phyloP scores from a whole-genome alignment of 129 eudicot genomes.

The Saposhnikovia divaricata region DNA sequence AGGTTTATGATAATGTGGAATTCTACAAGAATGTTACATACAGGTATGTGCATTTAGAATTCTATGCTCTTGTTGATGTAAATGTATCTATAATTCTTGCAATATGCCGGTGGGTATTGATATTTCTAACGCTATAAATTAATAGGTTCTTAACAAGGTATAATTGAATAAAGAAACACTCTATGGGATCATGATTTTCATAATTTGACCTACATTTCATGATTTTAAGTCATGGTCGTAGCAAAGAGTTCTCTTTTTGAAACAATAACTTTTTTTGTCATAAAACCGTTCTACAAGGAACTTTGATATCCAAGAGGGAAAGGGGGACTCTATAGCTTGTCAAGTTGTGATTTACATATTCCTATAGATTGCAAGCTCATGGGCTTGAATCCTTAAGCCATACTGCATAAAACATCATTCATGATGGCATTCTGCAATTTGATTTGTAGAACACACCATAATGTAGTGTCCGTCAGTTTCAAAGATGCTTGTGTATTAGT shows the following conservation, averaged over 20 bases:
- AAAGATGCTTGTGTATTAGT: background rate
- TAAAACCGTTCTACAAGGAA: background rate
- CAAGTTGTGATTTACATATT: background rate
- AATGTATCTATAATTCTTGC: background rate
- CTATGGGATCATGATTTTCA: background rate
- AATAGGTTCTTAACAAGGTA: background rate
- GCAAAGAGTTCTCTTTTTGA: too few relatives aligned
- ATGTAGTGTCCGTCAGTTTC: background rate
- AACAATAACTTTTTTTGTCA: background rate
- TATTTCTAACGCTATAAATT: background rate
- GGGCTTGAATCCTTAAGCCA: background rate
- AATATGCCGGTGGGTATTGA: background rate
- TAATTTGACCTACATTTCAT: background rate
- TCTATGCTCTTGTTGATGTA: background rate
- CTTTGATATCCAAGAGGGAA: background rate
- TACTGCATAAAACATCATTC: background rate
- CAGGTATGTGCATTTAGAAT: constrained; percentile 38
- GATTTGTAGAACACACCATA: background rate
- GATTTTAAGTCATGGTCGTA: background rate
- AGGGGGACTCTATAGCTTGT: background rate
- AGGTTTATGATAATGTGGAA: constrained; percentile 67
- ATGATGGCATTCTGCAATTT: background rate
- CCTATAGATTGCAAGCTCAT: background rate
- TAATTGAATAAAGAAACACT: background rate
- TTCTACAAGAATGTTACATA: constrained; percentile 70